phyloP scores from a whole-genome alignment of 2,329 filamentous ascomycete species.

The Sclerotinia borealis region DNA sequence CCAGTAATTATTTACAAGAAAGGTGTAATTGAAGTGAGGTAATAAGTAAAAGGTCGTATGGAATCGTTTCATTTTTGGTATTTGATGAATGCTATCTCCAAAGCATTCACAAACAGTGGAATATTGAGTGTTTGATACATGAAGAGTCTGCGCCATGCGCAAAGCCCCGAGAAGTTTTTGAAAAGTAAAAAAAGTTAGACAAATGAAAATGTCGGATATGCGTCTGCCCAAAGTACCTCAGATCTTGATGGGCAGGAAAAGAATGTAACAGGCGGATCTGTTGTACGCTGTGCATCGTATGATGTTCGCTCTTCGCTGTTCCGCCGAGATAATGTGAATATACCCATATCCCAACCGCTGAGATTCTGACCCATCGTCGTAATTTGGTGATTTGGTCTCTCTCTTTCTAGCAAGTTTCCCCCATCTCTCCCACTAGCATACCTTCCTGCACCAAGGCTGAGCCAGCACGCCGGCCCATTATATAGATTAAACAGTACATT shows the following conservation, averaged over 20 bases:
- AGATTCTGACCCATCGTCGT: not conserved
- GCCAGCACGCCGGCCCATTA: constrained; percentile 32
- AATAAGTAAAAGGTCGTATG: constrained; percentile 11
- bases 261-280: constrained; percentile 18
- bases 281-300: constrained; percentile 11
- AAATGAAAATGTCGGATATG: constrained; percentile 26
- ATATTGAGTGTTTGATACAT: constrained; percentile 27
- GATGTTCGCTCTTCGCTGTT: not conserved
- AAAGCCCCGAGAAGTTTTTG: constrained; percentile 18
- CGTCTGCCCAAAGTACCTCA: constrained; percentile 13
- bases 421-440: constrained; percentile 5
- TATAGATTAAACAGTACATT: constrained; percentile 37
- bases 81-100: constrained; percentile 14
- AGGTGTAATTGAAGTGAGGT: constrained; percentile 4
- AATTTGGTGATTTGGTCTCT: not conserved
- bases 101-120: constrained; percentile 13
- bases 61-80: constrained; percentile 15
- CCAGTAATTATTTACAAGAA: constrained; percentile 14
- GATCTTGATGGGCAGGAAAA: constrained; percentile 13
- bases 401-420: constrained; percentile 5
- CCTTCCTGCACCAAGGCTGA: constrained; percentile 18
- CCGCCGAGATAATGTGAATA: not conserved
- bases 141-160: constrained; percentile 21
- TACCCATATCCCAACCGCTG: not conserved
- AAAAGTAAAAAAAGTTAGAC: constrained; percentile 21